phyloP scores from a whole-genome alignment of 768 basidiomycete species.

The Galerina sulciceps region DNA sequence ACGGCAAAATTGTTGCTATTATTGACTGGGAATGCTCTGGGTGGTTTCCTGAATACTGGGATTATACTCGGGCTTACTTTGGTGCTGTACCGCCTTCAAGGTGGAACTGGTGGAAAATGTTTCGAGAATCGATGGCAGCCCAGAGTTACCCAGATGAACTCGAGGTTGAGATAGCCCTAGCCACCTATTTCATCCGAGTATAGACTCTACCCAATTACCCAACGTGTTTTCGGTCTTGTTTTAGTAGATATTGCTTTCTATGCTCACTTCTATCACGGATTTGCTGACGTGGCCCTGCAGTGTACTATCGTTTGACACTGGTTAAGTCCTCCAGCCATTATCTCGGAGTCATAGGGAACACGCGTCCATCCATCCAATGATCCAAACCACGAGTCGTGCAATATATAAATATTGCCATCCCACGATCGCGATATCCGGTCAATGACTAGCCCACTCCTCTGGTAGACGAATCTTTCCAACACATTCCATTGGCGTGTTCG shows the following conservation, averaged over 20 bases:
- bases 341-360: too few relatives aligned
- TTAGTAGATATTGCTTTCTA: neutral
- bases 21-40: conserved; percentile 34
- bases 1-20: conserved; percentile 24
- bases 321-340: too few relatives aligned
- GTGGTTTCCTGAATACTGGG: conserved; percentile 22
- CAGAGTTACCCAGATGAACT: conserved; percentile 15
- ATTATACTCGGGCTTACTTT: conserved; percentile 18
- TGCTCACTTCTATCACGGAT: too few relatives aligned
- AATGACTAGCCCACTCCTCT: too few relatives aligned
- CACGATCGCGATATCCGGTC: too few relatives aligned
- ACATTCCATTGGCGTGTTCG: too few relatives aligned
- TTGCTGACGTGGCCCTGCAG: too few relatives aligned
- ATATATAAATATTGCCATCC: too few relatives aligned
- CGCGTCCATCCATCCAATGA: too few relatives aligned
- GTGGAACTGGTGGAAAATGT: neutral
- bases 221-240: neutral
- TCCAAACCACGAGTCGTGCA: too few relatives aligned
- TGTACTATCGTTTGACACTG: too few relatives aligned
- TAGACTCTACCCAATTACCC: neutral
- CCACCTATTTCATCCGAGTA: neutral
- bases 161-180: neutral
- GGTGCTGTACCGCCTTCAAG: neutral
- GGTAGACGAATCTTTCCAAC: too few relatives aligned
- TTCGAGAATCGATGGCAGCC: neutral